phyloP scores from a whole-genome alignment of 495 filamentous ascomycete genomes.

The Penicillium flavigenum region DNA sequence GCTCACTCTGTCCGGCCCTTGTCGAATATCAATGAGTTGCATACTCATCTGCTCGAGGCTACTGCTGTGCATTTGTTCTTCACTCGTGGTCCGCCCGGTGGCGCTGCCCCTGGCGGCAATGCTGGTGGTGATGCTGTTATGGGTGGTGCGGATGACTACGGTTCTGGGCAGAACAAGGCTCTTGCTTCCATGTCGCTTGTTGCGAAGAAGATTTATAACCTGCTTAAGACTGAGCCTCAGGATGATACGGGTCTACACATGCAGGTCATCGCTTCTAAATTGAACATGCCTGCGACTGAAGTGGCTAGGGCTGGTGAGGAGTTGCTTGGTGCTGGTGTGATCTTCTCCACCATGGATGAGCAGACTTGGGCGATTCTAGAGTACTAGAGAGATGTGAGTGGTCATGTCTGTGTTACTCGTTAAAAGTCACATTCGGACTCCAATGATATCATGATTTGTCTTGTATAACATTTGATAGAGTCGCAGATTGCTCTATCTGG shows the following conservation, averaged over 20 bases:
- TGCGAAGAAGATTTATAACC: constrained; percentile 67
- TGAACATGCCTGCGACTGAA: constrained; percentile 62
- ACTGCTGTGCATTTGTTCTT: constrained; percentile 83
- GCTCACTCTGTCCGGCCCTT: constrained; percentile 79
- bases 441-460: constrained; percentile 36
- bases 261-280: constrained; percentile 64
- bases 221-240: constrained; percentile 60
- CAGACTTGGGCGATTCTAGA: constrained; percentile 72
- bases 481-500: not conserved
- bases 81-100: constrained; percentile 66
- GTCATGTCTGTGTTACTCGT: constrained; percentile 3
- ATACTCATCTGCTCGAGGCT: constrained; percentile 85
- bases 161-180: constrained; percentile 24
- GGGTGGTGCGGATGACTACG: constrained; percentile 42
- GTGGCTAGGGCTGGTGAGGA: constrained; percentile 76
- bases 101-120: constrained; percentile 27
- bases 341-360: constrained; percentile 92
- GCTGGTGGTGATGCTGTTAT: constrained; percentile 38
- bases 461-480: constrained; percentile 8
- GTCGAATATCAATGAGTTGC: constrained; percentile 84
- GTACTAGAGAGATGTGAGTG: constrained; percentile 35
- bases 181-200: constrained; percentile 52
- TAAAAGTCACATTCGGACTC: constrained; percentile 14
- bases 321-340: constrained; percentile 65
- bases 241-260: constrained; percentile 79